Conservation (phyloP, 2,329 filamentous ascomycete genomes). For the Cladobotryum mycophilum region DNA sequence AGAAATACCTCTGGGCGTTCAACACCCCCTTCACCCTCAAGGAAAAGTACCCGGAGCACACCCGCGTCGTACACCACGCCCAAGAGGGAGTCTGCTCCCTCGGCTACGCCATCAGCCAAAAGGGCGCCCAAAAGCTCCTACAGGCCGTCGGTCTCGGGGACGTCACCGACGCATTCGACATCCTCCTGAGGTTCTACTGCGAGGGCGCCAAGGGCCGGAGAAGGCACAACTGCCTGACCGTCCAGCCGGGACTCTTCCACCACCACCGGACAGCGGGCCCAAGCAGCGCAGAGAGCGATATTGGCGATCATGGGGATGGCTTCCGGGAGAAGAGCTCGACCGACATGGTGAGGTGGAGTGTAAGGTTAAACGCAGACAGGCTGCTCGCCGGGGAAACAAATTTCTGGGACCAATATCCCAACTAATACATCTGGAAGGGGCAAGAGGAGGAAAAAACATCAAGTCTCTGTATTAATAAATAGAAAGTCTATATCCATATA, state of each 20-base stretch:
- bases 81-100: slow-evolving; percentile 36
- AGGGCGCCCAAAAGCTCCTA: slow-evolving; percentile 35
- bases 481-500: too few species aligned
- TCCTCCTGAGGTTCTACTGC: slow-evolving; percentile 40
- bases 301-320: slow-evolving; percentile 26
- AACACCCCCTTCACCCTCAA: neutral
- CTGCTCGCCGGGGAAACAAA: neutral
- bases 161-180: slow-evolving; percentile 35
- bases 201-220: slow-evolving; percentile 28
- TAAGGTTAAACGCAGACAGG: neutral
- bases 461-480: too few species aligned
- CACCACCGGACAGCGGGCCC: slow-evolving; percentile 36
- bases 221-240: slow-evolving; percentile 33
- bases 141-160: slow-evolving; percentile 30
- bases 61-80: slow-evolving; percentile 37
- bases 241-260: slow-evolving; percentile 38
- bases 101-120: slow-evolving; percentile 39
- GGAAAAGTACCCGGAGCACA: slow-evolving; percentile 30
- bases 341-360: slow-evolving; percentile 1
- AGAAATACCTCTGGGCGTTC: neutral
- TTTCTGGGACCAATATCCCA: neutral
- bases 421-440: neutral
- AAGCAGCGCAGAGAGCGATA: slow-evolving; percentile 28
- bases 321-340: slow-evolving; percentile 17
- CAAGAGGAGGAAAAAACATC: too few species aligned